Conservation (phyloP, 2,329 filamentous ascomycete species). For the Penicillium corylophilum region DNA sequence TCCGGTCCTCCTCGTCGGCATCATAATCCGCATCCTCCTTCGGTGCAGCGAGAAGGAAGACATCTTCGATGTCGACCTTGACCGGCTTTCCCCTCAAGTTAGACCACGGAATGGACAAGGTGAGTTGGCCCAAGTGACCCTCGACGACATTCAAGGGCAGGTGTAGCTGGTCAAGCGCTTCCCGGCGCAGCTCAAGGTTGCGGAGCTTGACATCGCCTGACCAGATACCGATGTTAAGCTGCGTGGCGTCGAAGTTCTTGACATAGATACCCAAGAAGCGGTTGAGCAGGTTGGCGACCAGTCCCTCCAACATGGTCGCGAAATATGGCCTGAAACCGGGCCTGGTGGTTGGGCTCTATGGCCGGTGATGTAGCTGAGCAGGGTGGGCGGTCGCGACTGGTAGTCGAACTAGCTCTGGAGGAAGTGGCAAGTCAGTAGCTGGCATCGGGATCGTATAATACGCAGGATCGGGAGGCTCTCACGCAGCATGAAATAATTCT, state of each 20-base stretch:
- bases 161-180: slow-evolving; percentile 95
- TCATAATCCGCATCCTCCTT: slow-evolving; percentile 95
- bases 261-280: slow-evolving; percentile 99
- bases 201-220: slow-evolving; percentile 95
- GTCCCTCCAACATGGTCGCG: slow-evolving; percentile 86
- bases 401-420: slow-evolving; percentile 13
- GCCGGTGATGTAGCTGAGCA: slow-evolving; percentile 11
- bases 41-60: slow-evolving; percentile 90
- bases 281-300: slow-evolving; percentile 96
- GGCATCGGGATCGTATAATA: not conserved
- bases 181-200: slow-evolving; percentile 86
- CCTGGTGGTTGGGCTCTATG: slow-evolving; percentile 47
- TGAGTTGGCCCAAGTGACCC: slow-evolving; percentile 89
- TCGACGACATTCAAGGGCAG: slow-evolving; percentile 95
- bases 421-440: slow-evolving; percentile 9
- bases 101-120: slow-evolving; percentile 93
- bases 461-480: not conserved
- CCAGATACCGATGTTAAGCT: slow-evolving; percentile 99
- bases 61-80: slow-evolving; percentile 93
- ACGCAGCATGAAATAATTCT: slow-evolving; percentile 15
- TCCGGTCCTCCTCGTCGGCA: slow-evolving; percentile 82
- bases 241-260: slow-evolving; percentile 97
- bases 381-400: slow-evolving; percentile 9
- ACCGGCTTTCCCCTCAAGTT: slow-evolving; percentile 93
- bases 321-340: slow-evolving; percentile 69